Percentiles rank a stretch among this genome's conserved stretches.
Conservation (phyloP, 139 green algal species). For the Chloropicon primus region DNA sequence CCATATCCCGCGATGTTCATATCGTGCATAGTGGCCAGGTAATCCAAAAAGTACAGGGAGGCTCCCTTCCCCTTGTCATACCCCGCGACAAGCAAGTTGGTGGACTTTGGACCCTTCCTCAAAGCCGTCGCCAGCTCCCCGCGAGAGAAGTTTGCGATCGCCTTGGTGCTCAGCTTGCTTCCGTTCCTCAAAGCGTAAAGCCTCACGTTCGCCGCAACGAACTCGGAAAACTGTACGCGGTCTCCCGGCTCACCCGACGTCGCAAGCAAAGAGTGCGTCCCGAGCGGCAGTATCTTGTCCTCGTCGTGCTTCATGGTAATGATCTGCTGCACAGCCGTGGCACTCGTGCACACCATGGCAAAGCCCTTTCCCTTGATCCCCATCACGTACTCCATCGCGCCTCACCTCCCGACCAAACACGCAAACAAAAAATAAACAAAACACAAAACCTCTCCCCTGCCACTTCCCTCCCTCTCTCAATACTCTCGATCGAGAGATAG, state of each 20-base stretch:
- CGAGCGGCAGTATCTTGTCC: slow-evolving; percentile 76
- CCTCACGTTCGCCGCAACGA: slow-evolving; percentile 78
- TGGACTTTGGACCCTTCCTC: slow-evolving; percentile 41
- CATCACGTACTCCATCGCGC: slow-evolving; percentile 57
- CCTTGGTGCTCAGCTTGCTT: slow-evolving; percentile 63
- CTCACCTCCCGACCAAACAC: too few species aligned
- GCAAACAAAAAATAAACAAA: too few species aligned
- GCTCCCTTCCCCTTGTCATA: slow-evolving; percentile 72
- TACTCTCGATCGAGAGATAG: too few species aligned
- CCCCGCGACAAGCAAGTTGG: slow-evolving; percentile 88
- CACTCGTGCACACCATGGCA: slow-evolving; percentile 88
- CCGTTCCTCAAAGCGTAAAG: slow-evolving; percentile 82
- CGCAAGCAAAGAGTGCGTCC: slow-evolving; percentile 79
- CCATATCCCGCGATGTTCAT: slow-evolving; percentile 91
- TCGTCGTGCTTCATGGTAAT: slow-evolving; percentile 96
- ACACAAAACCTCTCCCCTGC: too few species aligned
- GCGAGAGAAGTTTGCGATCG: slow-evolving; percentile 81
- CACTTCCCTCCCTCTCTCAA: too few species aligned
- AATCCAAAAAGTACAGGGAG: slow-evolving; percentile 94
- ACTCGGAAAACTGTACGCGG: slow-evolving; percentile 67
- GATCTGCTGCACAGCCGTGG: slow-evolving; percentile 68
- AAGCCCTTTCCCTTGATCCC: slow-evolving; percentile 77
- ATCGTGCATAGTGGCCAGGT: slow-evolving; percentile 92
- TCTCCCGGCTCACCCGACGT: slow-evolving; percentile 78
- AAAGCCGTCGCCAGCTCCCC: slow-evolving; percentile 85